phyloP scores from a whole-genome alignment of 129 eudicot species.

The Lactuca saligna region DNA sequence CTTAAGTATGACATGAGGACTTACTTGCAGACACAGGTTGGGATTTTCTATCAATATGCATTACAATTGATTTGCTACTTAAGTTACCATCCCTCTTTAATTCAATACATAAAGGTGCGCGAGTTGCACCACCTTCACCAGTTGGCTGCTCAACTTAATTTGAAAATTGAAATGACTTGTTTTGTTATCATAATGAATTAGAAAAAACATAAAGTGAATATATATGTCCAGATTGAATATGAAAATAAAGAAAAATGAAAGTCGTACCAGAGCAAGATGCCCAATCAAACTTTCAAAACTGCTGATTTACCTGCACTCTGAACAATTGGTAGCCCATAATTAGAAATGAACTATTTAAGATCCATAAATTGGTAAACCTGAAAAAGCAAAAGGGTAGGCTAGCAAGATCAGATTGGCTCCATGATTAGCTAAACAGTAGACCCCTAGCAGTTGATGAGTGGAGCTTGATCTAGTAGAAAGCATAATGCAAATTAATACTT shows the following conservation, averaged over 20 bases:
- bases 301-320: slow-evolving; percentile 99
- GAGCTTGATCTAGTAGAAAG: too few species aligned
- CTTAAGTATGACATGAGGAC: too few species aligned
- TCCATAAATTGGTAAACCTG: too few species aligned
- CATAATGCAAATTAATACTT: too few species aligned
- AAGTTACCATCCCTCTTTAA: slow-evolving; percentile 73
- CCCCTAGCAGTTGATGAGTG: too few species aligned
- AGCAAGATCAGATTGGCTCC: too few species aligned
- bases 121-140: slow-evolving; percentile 29
- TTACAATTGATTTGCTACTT: slow-evolving; percentile 58
- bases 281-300: slow-evolving; percentile 96
- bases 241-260: background rate
- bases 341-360: background rate
- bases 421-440: too few species aligned
- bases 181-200: background rate
- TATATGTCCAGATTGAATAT: slow-evolving; percentile 2
- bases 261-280: slow-evolving; percentile 89
- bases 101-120: slow-evolving; percentile 88
- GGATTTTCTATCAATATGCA: too few species aligned
- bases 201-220: background rate
- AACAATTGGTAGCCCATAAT: slow-evolving; percentile 24
- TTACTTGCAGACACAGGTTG: too few species aligned
- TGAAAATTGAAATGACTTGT: background rate
- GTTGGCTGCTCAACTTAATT: slow-evolving; percentile 56
- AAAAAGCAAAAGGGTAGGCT: too few species aligned